Evolutionary conservation across 208 protist genomes (phyloP).

Genomic region (Phytomonas sp.): DNA sequence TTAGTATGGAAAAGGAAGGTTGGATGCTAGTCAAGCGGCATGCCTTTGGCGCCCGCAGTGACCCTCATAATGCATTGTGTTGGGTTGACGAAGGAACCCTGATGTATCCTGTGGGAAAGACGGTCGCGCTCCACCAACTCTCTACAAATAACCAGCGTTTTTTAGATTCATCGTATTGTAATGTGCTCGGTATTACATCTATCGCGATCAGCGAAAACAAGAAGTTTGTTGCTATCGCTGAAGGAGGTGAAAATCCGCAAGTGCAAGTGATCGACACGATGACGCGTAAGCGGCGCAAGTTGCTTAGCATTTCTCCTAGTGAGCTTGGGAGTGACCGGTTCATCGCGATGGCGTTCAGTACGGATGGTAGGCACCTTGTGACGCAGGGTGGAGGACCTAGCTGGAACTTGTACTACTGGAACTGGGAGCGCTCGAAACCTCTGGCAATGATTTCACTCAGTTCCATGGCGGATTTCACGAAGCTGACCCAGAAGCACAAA

Average conservation of each 20-base stretch:
- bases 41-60: constrained; percentile 65
- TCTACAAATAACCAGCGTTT: constrained; percentile 78
- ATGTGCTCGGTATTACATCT: constrained; percentile 76
- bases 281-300: constrained; percentile 79
- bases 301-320: constrained; percentile 40
- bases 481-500: neutral
- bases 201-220: constrained; percentile 88
- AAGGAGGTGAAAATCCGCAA: constrained; percentile 55
- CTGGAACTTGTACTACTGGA: constrained; percentile 87
- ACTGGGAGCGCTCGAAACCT: constrained; percentile 87
- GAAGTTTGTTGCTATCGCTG: constrained; percentile 93
- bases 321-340: constrained; percentile 77
- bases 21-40: constrained; percentile 69
- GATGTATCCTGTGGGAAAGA: constrained; percentile 82
- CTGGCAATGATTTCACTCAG: constrained; percentile 51
- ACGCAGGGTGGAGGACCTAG: constrained; percentile 75
- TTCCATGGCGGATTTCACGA: neutral
- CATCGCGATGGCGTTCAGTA: constrained; percentile 73
- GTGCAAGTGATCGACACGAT: constrained; percentile 86
- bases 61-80: constrained; percentile 53
- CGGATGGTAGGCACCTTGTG: constrained; percentile 81
- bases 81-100: constrained; percentile 85
- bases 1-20: constrained; percentile 18
- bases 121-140: constrained; percentile 74
- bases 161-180: constrained; percentile 55